Conservation (phyloP, 768 basidiomycete genomes). For the Nidularia pulvinata region DNA sequence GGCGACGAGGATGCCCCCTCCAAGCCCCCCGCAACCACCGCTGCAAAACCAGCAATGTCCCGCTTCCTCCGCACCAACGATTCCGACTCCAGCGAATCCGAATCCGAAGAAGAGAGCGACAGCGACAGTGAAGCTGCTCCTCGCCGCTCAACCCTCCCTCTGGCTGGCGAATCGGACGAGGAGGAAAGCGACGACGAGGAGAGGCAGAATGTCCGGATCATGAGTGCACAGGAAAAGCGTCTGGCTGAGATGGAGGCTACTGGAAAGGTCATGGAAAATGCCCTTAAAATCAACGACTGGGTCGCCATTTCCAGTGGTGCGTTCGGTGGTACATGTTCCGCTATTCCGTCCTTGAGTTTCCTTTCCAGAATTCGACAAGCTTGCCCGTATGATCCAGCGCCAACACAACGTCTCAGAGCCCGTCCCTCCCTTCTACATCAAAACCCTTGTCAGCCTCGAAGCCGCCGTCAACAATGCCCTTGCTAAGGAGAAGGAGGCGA, state of each 20-base stretch:
- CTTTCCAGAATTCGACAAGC: conserved; percentile 89
- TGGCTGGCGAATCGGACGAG: conserved; percentile 40
- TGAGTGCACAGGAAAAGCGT: conserved; percentile 91
- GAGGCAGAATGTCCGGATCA: conserved; percentile 68
- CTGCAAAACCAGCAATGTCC: conserved; percentile 68
- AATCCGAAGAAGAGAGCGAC: conserved; percentile 56
- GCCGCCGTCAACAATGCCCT: conserved; percentile 69
- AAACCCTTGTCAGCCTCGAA: conserved; percentile 75
- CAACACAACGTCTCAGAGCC: conserved; percentile 86
- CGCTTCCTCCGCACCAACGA: conserved; percentile 73
- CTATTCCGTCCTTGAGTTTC: conserved; percentile 2
- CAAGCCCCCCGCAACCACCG: conserved; percentile 36
- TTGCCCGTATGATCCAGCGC: conserved; percentile 85
- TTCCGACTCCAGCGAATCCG: conserved; percentile 59
- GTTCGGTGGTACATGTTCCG: conserved; percentile 13
- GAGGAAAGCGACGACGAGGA: conserved; percentile 70
- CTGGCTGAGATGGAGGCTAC: conserved; percentile 94
- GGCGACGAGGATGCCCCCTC: conserved; percentile 65
- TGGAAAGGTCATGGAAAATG: conserved; percentile 92
- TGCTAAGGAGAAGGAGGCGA: conserved; percentile 87
- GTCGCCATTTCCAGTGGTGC: conserved; percentile 84
- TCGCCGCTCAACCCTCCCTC: not conserved
- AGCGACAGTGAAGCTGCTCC: conserved; percentile 30
- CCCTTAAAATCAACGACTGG: conserved; percentile 97
- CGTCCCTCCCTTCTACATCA: conserved; percentile 85